Conservation (phyloP, 2,329 filamentous ascomycete genomes). For the Fusarium incarnatum region DNA sequence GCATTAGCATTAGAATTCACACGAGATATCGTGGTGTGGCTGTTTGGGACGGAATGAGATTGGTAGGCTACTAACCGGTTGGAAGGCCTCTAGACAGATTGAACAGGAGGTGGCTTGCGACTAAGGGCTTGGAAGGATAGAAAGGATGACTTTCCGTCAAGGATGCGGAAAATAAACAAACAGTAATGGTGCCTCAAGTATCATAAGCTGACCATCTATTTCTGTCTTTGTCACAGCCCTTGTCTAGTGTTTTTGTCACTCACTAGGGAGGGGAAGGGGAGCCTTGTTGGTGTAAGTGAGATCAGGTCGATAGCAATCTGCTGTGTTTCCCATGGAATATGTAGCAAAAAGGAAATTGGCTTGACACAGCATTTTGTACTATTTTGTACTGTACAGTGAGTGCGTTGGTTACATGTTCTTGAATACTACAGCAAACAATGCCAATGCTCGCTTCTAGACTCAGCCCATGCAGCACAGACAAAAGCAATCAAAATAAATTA, state of each 20-base stretch:
- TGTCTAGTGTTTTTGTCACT: not conserved
- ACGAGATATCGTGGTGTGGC: constrained; percentile 4
- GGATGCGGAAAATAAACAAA: no score
- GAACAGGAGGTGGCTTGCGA: constrained; percentile 12
- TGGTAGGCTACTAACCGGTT: not conserved
- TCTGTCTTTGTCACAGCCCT: not conserved
- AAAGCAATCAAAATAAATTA: constrained; percentile 7
- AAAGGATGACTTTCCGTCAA: not conserved
- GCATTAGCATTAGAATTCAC: not conserved
- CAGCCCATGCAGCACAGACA: constrained; percentile 29
- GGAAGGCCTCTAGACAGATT: not conserved
- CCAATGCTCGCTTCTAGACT: constrained; percentile 35
- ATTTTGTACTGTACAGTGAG: not conserved
- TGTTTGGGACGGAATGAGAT: not conserved
- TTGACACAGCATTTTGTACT: constrained; percentile 14
- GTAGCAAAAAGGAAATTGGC: constrained; percentile 10
- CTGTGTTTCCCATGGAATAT: constrained; percentile 8
- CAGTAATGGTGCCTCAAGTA: no score
- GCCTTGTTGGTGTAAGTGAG: constrained; percentile 24
- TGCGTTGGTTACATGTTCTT: constrained; percentile 5
- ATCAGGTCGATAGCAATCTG: constrained; percentile 1
- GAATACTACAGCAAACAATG: constrained; percentile 17
- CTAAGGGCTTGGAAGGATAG: not conserved
- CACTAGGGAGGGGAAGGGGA: not conserved
- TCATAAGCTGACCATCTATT: not conserved